Evolutionary conservation across 257 asterid genomes (phyloP), one percentile per base, ranked within the genome.

Genomic region (Rehmannia glutinosa): DNA sequence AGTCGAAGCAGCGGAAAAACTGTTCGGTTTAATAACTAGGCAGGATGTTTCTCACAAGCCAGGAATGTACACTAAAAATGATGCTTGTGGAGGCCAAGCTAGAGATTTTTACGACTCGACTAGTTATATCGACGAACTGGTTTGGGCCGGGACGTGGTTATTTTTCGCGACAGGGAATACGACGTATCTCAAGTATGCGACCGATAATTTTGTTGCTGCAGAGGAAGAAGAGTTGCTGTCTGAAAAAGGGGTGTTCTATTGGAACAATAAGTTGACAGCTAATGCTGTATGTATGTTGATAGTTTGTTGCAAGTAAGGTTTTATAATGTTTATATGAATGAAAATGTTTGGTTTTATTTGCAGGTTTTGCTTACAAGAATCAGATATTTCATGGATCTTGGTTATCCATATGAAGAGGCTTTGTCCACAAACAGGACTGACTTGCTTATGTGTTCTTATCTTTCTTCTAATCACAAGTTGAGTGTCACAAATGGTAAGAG

Each of bases 251-350:
- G 15, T 81, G 5, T 77, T 81, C 28, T 70, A 80, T 35, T 86
- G 93, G 93, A 78, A 86, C 68, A 86, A 83, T 70, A 86, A 83
- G 45, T 70, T 81, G 6, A 53, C 84, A 35, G 86, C 93, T 36
- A 71, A 36, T 16, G 80, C 76, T 43, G 90, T 86, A 76, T 55
- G 64, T 63, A 12, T 11, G 13, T 24, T 32, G 38, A 32, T 32
- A 9, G 17, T 6, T 69, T 52, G 8, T 58, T 5, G 1, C 3
- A n/a, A 20, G 42, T 53, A 4, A 20, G 7, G 53, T 13, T 45
- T 3, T 7, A 8, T 2, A 15, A 11, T 43, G n/a, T 6, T 38
- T 24, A 3, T 46, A 30, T 2, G 8, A 3, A 3, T 8, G 4
- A 32, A 3, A 23, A 20, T 57, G 35, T 1, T 11, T 15, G 9